Conservation (phyloP, 2,329 filamentous ascomycete species). For the Talaromyces pinophilus region DNA sequence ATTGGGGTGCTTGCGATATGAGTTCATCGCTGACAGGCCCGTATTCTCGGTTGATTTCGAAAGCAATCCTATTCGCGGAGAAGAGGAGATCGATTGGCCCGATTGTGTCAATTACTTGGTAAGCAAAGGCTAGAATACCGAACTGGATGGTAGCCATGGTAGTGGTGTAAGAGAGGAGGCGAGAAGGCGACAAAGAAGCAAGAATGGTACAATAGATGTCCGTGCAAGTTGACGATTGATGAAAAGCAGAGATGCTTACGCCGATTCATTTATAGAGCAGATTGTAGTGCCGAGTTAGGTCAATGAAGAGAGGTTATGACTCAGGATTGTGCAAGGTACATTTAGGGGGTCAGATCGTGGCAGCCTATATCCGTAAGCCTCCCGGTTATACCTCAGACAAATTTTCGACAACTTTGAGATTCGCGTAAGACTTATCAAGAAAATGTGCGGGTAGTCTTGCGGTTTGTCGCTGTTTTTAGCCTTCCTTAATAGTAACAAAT, state of each 20-base stretch:
- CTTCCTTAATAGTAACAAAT: not conserved
- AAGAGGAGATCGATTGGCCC: constrained; percentile 37
- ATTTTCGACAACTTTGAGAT: not conserved
- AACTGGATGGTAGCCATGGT: constrained; percentile 30
- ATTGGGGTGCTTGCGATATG: constrained; percentile 32
- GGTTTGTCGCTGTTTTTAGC: not conserved
- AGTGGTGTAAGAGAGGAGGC: not conserved
- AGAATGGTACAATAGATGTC: not conserved
- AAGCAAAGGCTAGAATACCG: constrained; percentile 34
- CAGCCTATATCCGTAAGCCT: not conserved
- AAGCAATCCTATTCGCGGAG: constrained; percentile 28
- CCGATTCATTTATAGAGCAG: not conserved
- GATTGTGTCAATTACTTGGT: constrained; percentile 39
- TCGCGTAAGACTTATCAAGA: not conserved
- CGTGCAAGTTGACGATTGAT: not conserved
- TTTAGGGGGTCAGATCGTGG: not conserved
- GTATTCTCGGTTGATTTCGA: constrained; percentile 24
- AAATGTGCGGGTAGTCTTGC: not conserved
- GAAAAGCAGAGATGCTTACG: not conserved
- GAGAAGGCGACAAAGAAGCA: not conserved
- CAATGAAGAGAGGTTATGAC: not conserved
- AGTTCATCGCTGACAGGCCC: not conserved
- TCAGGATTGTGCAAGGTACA: not conserved
- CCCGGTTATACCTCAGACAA: not conserved
- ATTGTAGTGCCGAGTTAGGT: not conserved